Evolutionary conservation across 441 rosid genomes (phyloP).

Genomic region (Erysimum cheiri): DNA sequence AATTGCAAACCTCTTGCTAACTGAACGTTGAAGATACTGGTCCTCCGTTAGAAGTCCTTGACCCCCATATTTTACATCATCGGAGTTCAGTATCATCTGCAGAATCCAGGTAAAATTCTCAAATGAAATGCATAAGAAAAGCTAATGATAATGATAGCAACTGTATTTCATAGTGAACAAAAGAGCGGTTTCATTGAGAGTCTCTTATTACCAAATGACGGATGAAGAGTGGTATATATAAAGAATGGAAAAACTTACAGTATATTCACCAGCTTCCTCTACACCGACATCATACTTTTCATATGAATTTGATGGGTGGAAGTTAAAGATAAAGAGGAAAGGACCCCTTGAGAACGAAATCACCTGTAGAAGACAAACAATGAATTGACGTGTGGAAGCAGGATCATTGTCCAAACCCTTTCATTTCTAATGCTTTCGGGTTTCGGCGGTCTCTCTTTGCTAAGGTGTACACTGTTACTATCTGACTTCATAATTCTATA

Average conservation of each 20-base stretch:
- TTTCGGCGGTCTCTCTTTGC: conserved; percentile 14
- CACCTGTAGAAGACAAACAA: conserved; percentile 59
- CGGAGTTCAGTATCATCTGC: conserved; percentile 82
- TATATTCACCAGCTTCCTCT: conserved; percentile 99
- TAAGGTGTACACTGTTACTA: conserved; percentile 4
- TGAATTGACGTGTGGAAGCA: conserved; percentile 15
- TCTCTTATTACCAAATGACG: conserved; percentile 2
- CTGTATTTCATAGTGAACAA: not conserved
- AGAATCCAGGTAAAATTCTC: conserved; percentile 23
- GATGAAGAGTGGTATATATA: conserved; percentile 1
- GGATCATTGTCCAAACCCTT: conserved; percentile 4
- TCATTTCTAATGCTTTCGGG: conserved; percentile 3
- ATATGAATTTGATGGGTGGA: conserved; percentile 79
- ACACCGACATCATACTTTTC: conserved; percentile 70
- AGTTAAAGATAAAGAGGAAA: conserved; percentile 86
- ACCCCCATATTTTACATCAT: conserved; percentile 85
- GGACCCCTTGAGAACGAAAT: conserved; percentile 87
- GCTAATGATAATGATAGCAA: conserved; percentile 16
- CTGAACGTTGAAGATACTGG: conserved; percentile 73
- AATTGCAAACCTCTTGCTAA: conserved; percentile 61
- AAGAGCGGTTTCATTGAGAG: conserved; percentile 3
- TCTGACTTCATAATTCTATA: conserved; percentile 22
- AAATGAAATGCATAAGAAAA: conserved; percentile 20
- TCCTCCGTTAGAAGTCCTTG: conserved; percentile 60
- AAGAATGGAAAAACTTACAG: conserved; percentile 49